Evolutionary conservation across 2,329 filamentous ascomycete genomes (phyloP).

Genomic region (Cladophialophora exuberans): DNA sequence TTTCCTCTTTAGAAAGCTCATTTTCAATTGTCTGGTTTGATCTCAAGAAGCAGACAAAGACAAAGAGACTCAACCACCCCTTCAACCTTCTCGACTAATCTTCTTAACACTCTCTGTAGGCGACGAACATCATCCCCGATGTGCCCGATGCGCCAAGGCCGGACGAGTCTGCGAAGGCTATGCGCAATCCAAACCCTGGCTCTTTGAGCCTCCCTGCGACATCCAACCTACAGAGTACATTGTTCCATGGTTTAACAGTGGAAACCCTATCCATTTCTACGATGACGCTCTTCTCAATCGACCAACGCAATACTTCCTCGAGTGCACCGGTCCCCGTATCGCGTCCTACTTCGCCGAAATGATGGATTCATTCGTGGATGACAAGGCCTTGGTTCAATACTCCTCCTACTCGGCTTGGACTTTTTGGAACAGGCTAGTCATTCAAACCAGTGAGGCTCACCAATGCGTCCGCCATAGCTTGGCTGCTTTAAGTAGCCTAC

Average conservation of each 20-base stretch:
- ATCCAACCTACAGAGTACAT: background rate
- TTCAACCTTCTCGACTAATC: no score
- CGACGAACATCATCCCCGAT: slow-evolving; percentile 36
- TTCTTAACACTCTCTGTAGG: slow-evolving; percentile 13
- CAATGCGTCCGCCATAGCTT: slow-evolving; percentile 20
- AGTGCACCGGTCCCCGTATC: slow-evolving; percentile 22
- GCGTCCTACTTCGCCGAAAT: slow-evolving; percentile 24
- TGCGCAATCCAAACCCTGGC: slow-evolving; percentile 21
- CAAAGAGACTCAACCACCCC: no score
- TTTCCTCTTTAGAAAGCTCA: background rate
- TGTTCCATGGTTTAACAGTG: slow-evolving; percentile 3
- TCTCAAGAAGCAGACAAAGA: background rate
- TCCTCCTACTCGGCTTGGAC: slow-evolving; percentile 15
- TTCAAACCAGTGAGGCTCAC: slow-evolving; percentile 21
- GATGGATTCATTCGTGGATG: slow-evolving; percentile 26
- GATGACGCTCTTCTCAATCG: slow-evolving; percentile 22
- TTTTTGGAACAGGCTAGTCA: slow-evolving; percentile 22
- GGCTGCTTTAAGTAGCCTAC: slow-evolving; percentile 24
- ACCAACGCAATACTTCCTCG: slow-evolving; percentile 22
- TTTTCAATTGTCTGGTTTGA: background rate
- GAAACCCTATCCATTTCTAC: slow-evolving; percentile 21
- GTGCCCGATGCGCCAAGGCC: slow-evolving; percentile 36
- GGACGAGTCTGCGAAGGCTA: slow-evolving; percentile 39
- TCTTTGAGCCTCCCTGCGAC: slow-evolving; percentile 7
- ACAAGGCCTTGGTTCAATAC: slow-evolving; percentile 15